Base-by-base conservation (phyloP, 2,329 filamentous ascomycete genomes). In the Stemphylium lycopersici region DNA sequence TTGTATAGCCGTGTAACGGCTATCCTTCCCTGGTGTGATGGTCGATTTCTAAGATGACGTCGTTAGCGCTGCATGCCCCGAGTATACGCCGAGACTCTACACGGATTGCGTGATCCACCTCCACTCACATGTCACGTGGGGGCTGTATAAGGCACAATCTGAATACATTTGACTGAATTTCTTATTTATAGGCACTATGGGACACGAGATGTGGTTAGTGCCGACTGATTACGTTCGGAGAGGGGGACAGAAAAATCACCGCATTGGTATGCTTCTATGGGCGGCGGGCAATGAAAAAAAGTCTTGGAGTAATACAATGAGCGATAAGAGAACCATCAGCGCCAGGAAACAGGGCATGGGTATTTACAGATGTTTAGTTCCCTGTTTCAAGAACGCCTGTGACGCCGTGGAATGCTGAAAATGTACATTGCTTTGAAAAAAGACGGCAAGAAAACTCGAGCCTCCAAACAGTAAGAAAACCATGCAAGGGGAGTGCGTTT, bases 11-110 rank as follows among this genome's bases (percentile, higher is more conserved):
- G 8, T 15, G 8, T 16, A 8, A 45, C n/a, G 32, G 34, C 20
- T 15, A 45, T n/a, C 18, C 18, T 36, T 34, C 31, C 7, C 26
- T 11, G 8, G 32, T 45, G 15, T 34, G 26, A 32, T 54, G 33
- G 22, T 48, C 22, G 18, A 56, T 59, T 55, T 24, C 38, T 50
- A 48, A 52, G 45, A 59, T 61, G 58, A 61, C 58, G 58, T 61
- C 40, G 40, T 52, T 44, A 20, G 40, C 13, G 20, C 36, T 33
- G 22, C 31, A 36, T 22, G 33, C 18, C 31, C 58, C 52, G 52
- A 59, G 32, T n/a, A 47, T 39, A 42, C 16, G 43, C 41, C 51
- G 38, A 44, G 7, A 22, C 11, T 40, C 12, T 34, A 33, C 6
- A 7, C 10, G 26, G 2, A 15, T 46, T 34, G 34, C 12, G 8